These are phyloP conservation scores for Geranomyces variabilis DNA, from an alignment of 192 early-diverging fungal genomes.

Conservation along the genomic window DNA sequence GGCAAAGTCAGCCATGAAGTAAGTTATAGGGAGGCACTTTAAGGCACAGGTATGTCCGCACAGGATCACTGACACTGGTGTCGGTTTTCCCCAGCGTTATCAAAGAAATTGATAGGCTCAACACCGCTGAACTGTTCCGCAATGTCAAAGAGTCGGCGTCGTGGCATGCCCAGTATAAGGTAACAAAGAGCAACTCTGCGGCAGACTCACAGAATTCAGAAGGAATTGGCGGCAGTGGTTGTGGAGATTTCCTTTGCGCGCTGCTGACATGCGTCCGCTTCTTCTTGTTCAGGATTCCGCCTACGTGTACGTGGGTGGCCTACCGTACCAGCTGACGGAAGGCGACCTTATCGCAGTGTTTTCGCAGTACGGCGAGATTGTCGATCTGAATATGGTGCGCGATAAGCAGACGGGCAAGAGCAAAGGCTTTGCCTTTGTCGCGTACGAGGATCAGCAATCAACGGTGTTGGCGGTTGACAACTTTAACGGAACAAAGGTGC, in stretches of 20 bases:
- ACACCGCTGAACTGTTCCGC: conserved; percentile 67
- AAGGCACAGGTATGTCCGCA: too few relatives aligned
- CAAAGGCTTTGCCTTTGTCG: conserved; percentile 85
- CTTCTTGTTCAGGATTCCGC: conserved; percentile 71
- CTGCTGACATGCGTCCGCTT: too few relatives aligned
- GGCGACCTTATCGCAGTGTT: conserved; percentile 92
- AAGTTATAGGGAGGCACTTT: too few relatives aligned
- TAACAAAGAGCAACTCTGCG: too few relatives aligned
- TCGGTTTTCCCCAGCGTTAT: conserved; percentile 64
- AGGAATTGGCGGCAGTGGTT: too few relatives aligned
- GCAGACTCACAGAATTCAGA: too few relatives aligned
- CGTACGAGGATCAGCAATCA: conserved; percentile 90
- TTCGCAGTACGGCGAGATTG: conserved; percentile 91
- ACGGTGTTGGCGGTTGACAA: conserved; percentile 96
- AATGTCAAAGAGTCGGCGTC: conserved; percentile 65
- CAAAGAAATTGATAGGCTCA: conserved; percentile 84
- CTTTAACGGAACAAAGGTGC: conserved; percentile 74
- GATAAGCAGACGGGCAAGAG: conserved; percentile 86
- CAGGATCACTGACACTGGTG: too few relatives aligned
- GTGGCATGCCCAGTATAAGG: conserved; percentile 85
- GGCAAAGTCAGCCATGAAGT: too few relatives aligned
- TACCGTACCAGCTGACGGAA: conserved; percentile 84
- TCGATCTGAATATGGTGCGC: conserved; percentile 86
- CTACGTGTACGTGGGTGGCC: conserved; percentile 85
- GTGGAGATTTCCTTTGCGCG: too few relatives aligned